These are phyloP conservation scores for Coccinonectria pachysandricola DNA, from an alignment of 2,329 filamentous ascomycete genomes.

Conservation along the genomic window DNA sequence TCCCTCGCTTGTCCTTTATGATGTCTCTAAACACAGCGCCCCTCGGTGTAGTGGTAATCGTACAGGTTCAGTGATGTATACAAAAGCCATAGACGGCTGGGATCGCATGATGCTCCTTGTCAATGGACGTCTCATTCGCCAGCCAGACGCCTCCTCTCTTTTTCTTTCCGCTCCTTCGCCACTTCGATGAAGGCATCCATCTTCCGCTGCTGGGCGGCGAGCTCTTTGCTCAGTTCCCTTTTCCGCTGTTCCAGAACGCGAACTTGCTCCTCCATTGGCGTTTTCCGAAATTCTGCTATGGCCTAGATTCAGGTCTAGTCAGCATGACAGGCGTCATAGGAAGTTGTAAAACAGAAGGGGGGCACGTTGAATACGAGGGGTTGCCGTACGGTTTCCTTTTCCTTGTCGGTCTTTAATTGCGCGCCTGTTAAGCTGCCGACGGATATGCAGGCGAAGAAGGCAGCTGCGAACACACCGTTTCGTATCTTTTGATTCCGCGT, in stretches of 20 bases:
- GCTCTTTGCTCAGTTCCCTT: conserved; percentile 28
- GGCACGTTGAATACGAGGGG: no score
- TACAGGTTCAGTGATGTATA: no score
- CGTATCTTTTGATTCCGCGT: conserved; percentile 25
- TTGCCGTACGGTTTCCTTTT: conserved; percentile 31
- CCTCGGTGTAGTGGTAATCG: no score
- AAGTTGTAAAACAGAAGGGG: background rate
- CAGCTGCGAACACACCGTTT: conserved; percentile 30
- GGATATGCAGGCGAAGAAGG: conserved; percentile 35
- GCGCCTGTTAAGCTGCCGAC: conserved; percentile 40
- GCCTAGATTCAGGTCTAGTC: conserved; percentile 13
- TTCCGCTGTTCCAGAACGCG: conserved; percentile 33
- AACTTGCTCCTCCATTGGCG: conserved; percentile 34
- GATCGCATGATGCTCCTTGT: no score
- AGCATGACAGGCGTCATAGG: conserved; percentile 1
- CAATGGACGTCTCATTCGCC: no score
- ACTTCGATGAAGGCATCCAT: conserved; percentile 29
- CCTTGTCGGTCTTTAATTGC: conserved; percentile 36
- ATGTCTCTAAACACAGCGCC: no score
- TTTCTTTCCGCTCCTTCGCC: conserved; percentile 27
- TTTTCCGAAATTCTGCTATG: conserved; percentile 28
- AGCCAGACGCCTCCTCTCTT: no score
- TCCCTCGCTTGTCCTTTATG: no score
- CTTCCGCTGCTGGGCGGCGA: conserved; percentile 31
- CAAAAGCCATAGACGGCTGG: no score